Base-by-base conservation (phyloP, 768 basidiomycete genomes). In the Cyclocybe cylindracea region DNA sequence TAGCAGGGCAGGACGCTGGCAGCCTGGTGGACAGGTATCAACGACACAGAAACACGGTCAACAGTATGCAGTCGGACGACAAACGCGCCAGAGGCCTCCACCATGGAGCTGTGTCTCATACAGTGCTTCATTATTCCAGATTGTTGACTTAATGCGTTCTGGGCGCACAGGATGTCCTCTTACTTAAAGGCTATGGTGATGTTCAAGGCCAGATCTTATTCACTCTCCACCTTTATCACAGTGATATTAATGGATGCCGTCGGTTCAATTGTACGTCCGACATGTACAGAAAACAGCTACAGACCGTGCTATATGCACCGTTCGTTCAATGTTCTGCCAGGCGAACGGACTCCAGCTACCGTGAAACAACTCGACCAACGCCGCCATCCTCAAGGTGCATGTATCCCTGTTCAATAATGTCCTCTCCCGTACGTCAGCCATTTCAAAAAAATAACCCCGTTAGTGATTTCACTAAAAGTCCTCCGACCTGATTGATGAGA, bases 1-100 rank as follows among this genome's bases (percentile, higher is more conserved):
- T 75, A 3, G 46, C 60, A 2, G 65, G 56, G 10, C 61, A 77
- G n/a, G 49, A 80, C 79, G 2, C 61, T 82, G 31, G 75, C 78
- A 4, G 68, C 72, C 4, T 83, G 80, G 80, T 83, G 79, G 79
- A 82, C 81, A 49, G 80, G 82, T 7, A 82, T 81, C 47, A 83
- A 81, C 64, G 80, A 82, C 56, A 81, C 79, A 7, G 77, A 8
- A 80, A 83, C 59, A 75, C 75, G 1, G 47, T 77, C 19, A 61
- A 60, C 29, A 24, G 5, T 24, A n/a, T n/a, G n/a, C n/a, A n/a
- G n/a, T n/a, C n/a, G n/a, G n/a, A n/a, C n/a, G n/a, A n/a, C n/a
- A n/a, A n/a, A 68, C 7, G 70, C 71, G n/a, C 14, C 24, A 58
- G 54, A 7, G 35, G 11, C 16, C 1, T 24, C 19, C 32, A 35